phyloP scores from a whole-genome alignment of 163 green algal genomes.

The Coccomyxa subellipsoidea region DNA sequence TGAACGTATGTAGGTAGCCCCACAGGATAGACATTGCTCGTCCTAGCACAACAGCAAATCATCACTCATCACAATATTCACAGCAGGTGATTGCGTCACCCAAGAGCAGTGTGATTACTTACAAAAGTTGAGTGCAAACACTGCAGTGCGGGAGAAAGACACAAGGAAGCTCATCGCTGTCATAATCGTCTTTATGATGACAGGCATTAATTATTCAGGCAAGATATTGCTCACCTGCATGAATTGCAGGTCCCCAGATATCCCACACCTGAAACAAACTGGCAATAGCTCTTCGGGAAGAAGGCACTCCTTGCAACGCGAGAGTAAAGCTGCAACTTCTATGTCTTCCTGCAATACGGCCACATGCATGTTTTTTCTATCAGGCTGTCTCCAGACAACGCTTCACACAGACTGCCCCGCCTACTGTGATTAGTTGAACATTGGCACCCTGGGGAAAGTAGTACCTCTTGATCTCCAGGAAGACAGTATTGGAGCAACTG shows the following conservation, averaged over 20 bases:
- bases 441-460: too few relatives aligned
- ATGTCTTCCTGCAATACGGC: constrained; percentile 48
- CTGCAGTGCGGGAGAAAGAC: too few relatives aligned
- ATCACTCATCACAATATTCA: background rate
- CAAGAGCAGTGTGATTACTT: too few relatives aligned
- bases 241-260: constrained; percentile 58
- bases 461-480: background rate
- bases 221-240: constrained; percentile 42
- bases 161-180: too few relatives aligned
- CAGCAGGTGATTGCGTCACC: background rate
- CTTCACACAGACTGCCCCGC: too few relatives aligned
- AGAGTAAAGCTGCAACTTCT: constrained; percentile 57
- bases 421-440: too few relatives aligned
- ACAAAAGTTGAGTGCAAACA: too few relatives aligned
- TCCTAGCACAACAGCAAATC: constrained; percentile 28
- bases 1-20: constrained; percentile 59
- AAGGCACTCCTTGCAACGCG: constrained; percentile 43
- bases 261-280: constrained; percentile 72
- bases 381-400: too few relatives aligned
- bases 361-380: background rate
- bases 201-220: background rate
- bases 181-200: too few relatives aligned
- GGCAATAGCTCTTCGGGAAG: constrained; percentile 71
- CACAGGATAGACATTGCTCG: constrained; percentile 72
- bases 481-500: background rate